phyloP scores from a whole-genome alignment of 202 grass and related monocot genomes.

The Schoenoplectus tabernaemontani region DNA sequence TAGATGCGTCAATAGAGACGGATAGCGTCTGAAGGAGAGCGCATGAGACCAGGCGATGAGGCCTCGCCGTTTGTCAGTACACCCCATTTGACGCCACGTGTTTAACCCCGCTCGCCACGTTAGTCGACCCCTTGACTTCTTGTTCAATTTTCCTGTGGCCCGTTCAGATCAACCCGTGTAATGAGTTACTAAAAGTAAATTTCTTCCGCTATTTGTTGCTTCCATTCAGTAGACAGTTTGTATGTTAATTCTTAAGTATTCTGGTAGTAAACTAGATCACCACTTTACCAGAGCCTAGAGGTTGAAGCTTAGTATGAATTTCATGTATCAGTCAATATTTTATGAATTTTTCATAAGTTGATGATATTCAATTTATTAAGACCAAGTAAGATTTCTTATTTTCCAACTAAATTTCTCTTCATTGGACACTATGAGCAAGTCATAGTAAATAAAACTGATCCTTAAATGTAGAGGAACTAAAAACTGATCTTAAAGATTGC shows the following conservation, averaged over 20 bases:
- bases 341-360: background rate
- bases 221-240: background rate
- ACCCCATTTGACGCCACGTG: slow-evolving; percentile 14
- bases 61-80: slow-evolving; percentile 30
- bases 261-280: no score
- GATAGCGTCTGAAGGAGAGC: background rate
- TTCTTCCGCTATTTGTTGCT: no score
- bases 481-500: background rate
- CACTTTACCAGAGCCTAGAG: no score
- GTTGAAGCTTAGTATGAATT: no score
- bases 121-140: background rate
- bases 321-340: background rate
- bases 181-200: background rate
- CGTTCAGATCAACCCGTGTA: background rate
- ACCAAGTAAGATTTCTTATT: background rate
- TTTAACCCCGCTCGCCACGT: slow-evolving; percentile 33
- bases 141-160: background rate
- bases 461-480: no score
- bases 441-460: background rate
- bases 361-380: background rate
- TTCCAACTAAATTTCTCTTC: background rate
- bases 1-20: background rate
- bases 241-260: no score
- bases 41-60: background rate
- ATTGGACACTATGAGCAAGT: background rate